These are phyloP conservation scores for Podospora comata DNA, from an alignment of 495 filamentous ascomycete genomes.

Conservation along the genomic window DNA sequence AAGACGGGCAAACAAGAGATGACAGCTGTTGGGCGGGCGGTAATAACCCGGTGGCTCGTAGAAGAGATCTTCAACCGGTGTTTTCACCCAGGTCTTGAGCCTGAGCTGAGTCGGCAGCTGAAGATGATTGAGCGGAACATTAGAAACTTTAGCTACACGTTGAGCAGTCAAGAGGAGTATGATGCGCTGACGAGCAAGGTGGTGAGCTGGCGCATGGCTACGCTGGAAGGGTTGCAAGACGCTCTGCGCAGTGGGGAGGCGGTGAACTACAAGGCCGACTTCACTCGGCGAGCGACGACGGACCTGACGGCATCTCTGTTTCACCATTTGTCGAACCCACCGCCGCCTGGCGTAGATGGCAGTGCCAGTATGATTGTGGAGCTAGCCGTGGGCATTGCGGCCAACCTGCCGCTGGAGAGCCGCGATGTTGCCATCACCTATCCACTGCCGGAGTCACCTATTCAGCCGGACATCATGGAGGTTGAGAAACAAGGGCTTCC, in stretches of 20 bases:
- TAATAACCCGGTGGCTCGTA: conserved; percentile 84
- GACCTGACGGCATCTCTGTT: conserved; percentile 68
- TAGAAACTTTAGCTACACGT: conserved; percentile 63
- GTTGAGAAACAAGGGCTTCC: conserved; percentile 70
- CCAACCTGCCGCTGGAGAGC: conserved; percentile 85
- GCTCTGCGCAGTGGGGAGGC: conserved; percentile 63
- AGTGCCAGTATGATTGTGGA: conserved; percentile 91
- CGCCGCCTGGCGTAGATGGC: conserved; percentile 71
- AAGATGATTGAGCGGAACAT: conserved; percentile 91
- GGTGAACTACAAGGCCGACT: conserved; percentile 57
- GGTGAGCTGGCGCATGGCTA: conserved; percentile 89
- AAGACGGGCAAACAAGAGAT: conserved; percentile 87
- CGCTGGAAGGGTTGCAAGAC: conserved; percentile 82
- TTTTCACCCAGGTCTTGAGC: conserved; percentile 86
- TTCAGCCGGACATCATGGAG: conserved; percentile 76
- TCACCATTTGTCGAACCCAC: conserved; percentile 68
- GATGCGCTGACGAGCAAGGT: conserved; percentile 85
- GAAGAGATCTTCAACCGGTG: conserved; percentile 86
- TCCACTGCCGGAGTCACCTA: conserved; percentile 64
- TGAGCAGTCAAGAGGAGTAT: conserved; percentile 78
- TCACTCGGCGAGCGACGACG: conserved; percentile 65
- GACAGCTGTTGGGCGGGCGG: conserved; percentile 89
- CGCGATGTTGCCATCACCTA: conserved; percentile 88
- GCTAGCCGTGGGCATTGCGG: conserved; percentile 78
- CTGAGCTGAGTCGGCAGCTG: conserved; percentile 67